Base-by-base conservation (phyloP, 2,329 filamentous ascomycete genomes). In the Fusarium temperatum region DNA sequence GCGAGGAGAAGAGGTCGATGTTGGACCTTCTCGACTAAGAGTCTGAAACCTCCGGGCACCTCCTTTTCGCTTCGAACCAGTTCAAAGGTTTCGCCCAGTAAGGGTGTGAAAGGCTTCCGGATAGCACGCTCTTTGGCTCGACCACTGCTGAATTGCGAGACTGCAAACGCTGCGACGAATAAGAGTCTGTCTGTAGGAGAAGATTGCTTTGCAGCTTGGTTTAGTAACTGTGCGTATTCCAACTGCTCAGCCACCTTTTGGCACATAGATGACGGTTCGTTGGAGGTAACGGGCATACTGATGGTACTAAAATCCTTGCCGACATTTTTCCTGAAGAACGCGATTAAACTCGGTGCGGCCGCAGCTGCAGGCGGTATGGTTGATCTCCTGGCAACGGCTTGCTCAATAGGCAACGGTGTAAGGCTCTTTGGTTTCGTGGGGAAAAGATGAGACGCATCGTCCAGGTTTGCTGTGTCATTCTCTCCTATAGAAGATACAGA, bases 281-380 rank as follows among this genome's bases (percentile, higher is more conserved):
- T 99, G 30, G 96, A 92, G 9, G 96, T 97, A 2, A 98, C 96
- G 0, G 96, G 96, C 96, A 98, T 98, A 54, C 94, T 95, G 74
- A 99, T 97, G 6, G 95, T 97, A 68, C 94, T 98, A 55, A 99
- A 86, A 82, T 99, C 96, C 82, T 99, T 99, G 80, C 96, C 96
- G 15, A 98, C 96, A 77, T 99, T 99, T 83, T 98, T 99, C 75
- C 96, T 91, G 38, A 98, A 88, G 81, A 98, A 98, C 1, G 94
- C 94, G 75, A 99, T 98, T 60, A 99, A 86, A 81, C 94, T 98
- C 0, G 96, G 96, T 1, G 96, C 96, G 65, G 91, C 86, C 20
- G 95, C 91, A 35, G 92, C 94, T 12, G 95, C 91, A 4, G 93
- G 87, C 7, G 91, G 88, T 22, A 99, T 90, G 1, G 90, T 92